Percentiles rank a stretch among this genome's conserved stretches.
phyloP scores from a whole-genome alignment of 148 eudicot genomes.

The Camellia lanceoleosa region DNA sequence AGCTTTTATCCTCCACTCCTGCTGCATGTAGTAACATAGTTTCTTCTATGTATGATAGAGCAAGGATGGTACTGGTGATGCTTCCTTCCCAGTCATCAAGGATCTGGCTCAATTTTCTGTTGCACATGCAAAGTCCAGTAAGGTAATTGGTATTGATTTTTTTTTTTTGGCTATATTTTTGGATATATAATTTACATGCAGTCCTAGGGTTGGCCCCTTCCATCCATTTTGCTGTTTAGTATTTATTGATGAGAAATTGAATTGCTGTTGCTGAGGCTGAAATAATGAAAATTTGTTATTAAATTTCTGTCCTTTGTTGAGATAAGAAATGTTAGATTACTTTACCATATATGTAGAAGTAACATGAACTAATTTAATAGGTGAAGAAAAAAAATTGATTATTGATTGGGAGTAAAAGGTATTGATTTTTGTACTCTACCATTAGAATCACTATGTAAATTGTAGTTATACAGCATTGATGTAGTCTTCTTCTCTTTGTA shows the following conservation, averaged over 20 bases:
- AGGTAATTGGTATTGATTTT: constrained; percentile 21
- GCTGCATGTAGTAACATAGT: neutral
- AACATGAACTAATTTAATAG: neutral
- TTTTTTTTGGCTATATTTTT: neutral
- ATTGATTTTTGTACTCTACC: neutral
- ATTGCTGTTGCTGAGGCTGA: neutral
- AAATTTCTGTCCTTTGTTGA: neutral
- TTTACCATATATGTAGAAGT: too few relatives aligned
- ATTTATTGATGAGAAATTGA: neutral
- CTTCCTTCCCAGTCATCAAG: constrained; percentile 40
- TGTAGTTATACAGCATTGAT: neutral
- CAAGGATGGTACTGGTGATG: constrained; percentile 39
- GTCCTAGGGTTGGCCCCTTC: neutral
- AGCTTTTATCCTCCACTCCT: neutral
- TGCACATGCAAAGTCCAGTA: constrained; percentile 38
- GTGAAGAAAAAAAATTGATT: neutral
- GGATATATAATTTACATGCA: neutral
- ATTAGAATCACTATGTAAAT: neutral
- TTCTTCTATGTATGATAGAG: constrained; percentile 16
- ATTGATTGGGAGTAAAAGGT: neutral
- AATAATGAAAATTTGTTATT: neutral
- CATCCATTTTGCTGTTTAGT: constrained; percentile 1
- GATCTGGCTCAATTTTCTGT: constrained; percentile 38
- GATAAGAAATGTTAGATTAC: neutral
- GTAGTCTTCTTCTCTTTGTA: neutral